These are phyloP conservation scores for Aspergillus flavus DNA, from an alignment of 2,329 filamentous ascomycete genomes.

Conservation along the genomic window DNA sequence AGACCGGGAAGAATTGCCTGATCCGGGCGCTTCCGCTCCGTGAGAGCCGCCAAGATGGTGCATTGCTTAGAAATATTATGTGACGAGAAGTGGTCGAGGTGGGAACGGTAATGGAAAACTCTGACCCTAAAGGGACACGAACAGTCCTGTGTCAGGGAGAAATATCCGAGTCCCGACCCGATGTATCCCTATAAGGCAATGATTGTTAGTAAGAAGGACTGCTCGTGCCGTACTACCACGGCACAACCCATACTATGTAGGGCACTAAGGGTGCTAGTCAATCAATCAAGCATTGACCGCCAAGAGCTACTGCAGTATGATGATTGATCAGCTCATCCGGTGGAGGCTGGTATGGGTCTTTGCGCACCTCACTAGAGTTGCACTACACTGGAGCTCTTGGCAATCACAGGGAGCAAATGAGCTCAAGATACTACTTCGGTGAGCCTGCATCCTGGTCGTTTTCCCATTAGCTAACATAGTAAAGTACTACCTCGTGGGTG, in stretches of 20 bases:
- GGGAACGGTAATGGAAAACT: background rate
- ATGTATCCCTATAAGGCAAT: slow-evolving; percentile 21
- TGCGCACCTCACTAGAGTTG: background rate
- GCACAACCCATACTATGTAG: background rate
- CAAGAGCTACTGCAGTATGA: slow-evolving; percentile 13
- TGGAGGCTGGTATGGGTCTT: background rate
- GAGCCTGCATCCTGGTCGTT: background rate
- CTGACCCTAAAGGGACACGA: background rate
- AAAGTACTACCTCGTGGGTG: background rate
- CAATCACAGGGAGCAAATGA: background rate
- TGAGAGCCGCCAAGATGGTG: slow-evolving; percentile 11
- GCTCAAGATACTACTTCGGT: background rate
- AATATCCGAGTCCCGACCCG: slow-evolving; percentile 13
- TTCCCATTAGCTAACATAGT: background rate
- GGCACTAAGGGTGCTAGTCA: slow-evolving; percentile 3
- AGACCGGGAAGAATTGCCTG: slow-evolving; percentile 19
- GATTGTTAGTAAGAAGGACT: slow-evolving; percentile 3
- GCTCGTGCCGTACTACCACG: background rate
- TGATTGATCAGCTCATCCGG: slow-evolving; percentile 12
- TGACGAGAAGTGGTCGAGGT: background rate
- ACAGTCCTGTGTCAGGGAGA: background rate
- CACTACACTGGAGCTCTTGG: background rate
- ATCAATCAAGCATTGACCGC: slow-evolving; percentile 21
- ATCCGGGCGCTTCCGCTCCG: slow-evolving; percentile 12
- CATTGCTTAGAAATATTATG: background rate